Base-by-base conservation (phyloP, 2,329 filamentous ascomycete genomes). In the Cercospora berteroae region DNA sequence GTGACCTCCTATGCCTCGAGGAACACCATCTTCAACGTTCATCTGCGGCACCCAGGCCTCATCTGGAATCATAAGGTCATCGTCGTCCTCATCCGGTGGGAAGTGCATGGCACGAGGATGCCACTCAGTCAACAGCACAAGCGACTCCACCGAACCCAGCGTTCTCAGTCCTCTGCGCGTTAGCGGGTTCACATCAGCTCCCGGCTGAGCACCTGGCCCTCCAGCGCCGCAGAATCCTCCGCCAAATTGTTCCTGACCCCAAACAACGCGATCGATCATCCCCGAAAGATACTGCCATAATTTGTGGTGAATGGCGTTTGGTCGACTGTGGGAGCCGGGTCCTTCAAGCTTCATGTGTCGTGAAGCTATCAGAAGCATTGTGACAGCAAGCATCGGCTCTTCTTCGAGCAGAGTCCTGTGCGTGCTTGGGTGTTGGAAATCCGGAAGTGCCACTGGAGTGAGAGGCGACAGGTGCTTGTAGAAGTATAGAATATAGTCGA, bases 41-140 rank as follows among this genome's bases (percentile, higher is more conserved):
- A 90, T 87, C 18, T 90, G 90, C 18, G 73, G 71, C 10, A 70
- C 71, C 1, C 88, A 89, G 1, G 88, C 86, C 70, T 95, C 91
- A 18, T 92, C 89, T 0, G 92, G 90, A 3, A 86, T 81, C 69
- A 90, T 81, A 48, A 89, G 82, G 36, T 88, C 86, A 63, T 88
- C 87, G 67, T 89, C 88, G 69, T 89, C 87, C 66, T 89, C 87
- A 56, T 87, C 86, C 0, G 88, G 88, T 3, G 95, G 95, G 75
- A 98, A 99, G 78, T 98, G 94, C 68, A 99, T 84, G 16, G 94
- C 94, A 5, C 94, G 88, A 4, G 95, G 95, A 78, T 98, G 94
- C 94, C 95, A 99, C 76, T 99, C 95, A 1, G 94, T 98, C 55
- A 99, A 83, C 27, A 99, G 90, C 84, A 99, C 89, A 33, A 99